Evolutionary conservation across 73 alveolate species (phyloP).

Genomic region (Breviolum minutum): DNA sequence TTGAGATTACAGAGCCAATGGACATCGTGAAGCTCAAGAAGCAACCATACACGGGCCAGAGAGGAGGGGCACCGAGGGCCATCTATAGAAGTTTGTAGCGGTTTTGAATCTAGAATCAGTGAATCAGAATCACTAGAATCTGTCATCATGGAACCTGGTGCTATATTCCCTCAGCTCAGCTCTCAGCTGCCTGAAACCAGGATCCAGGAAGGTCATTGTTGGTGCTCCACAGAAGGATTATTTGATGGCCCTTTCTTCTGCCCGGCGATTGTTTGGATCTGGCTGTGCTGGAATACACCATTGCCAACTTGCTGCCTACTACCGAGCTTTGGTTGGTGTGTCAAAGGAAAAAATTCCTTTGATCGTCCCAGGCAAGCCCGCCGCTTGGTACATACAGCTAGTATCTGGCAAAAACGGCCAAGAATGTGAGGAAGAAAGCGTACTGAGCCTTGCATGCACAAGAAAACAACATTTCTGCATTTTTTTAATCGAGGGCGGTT

Average conservation of each 20-base stretch:
- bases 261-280: neutral
- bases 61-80: neutral
- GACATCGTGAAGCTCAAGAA: neutral
- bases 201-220: neutral
- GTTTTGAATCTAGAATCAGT: neutral
- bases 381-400: conserved; percentile 8
- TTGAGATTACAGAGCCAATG: neutral
- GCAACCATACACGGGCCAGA: neutral
- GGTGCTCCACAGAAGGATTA: conserved; percentile 23
- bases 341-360: neutral
- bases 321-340: conserved; percentile 1
- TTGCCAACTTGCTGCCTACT: conserved; percentile 20
- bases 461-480: neutral
- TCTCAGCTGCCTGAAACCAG: neutral
- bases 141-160: no score
- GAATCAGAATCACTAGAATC: no score
- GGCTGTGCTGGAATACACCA: conserved; percentile 44
- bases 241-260: neutral
- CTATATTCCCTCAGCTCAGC: neutral
- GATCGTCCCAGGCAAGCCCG: conserved; percentile 6
- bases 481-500: neutral
- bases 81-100: neutral
- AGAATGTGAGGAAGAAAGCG: neutral
- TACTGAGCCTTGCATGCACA: neutral
- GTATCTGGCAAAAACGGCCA: neutral